Conservation (phyloP, 78 protist genomes). For the Tieghemostelium lacteum region DNA sequence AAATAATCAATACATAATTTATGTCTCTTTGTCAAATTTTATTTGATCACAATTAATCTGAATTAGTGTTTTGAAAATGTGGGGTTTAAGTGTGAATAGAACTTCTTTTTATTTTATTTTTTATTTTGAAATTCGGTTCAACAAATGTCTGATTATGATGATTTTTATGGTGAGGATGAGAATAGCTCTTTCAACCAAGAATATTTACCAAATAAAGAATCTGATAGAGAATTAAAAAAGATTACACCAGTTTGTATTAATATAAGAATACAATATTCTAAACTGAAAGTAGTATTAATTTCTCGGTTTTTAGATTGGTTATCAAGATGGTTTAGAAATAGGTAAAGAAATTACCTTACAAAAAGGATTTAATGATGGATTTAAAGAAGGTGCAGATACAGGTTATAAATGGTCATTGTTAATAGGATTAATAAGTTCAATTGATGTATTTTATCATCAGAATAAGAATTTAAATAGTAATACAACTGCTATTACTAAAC, state of each 20-base stretch:
- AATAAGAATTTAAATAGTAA: background rate
- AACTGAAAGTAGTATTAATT: background rate
- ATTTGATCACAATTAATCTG: background rate
- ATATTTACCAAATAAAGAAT: conserved; percentile 36
- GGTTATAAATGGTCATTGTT: conserved; percentile 58
- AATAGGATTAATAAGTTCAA: conserved; percentile 41
- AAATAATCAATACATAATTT: background rate
- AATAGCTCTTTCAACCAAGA: background rate
- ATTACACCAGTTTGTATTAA: conserved; percentile 37
- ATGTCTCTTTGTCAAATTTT: background rate
- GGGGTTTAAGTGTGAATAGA: background rate
- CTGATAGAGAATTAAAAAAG: conserved; percentile 23
- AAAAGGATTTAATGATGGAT: conserved; percentile 67
- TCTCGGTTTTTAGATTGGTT: conserved; percentile 28
- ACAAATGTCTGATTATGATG: conserved; percentile 12
- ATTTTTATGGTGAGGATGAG: conserved; percentile 61
- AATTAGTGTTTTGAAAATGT: background rate
- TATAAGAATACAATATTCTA: background rate
- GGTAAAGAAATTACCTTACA: conserved; percentile 71
- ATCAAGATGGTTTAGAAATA: conserved; percentile 61
- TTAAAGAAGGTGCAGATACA: conserved; percentile 6
- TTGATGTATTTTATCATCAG: conserved; percentile 69
- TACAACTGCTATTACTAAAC: background rate
- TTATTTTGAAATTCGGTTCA: too few relatives aligned
- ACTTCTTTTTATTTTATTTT: background rate